Base-by-base conservation (phyloP, 371 early-diverging fungal genomes). In the Mucor piriformis region DNA sequence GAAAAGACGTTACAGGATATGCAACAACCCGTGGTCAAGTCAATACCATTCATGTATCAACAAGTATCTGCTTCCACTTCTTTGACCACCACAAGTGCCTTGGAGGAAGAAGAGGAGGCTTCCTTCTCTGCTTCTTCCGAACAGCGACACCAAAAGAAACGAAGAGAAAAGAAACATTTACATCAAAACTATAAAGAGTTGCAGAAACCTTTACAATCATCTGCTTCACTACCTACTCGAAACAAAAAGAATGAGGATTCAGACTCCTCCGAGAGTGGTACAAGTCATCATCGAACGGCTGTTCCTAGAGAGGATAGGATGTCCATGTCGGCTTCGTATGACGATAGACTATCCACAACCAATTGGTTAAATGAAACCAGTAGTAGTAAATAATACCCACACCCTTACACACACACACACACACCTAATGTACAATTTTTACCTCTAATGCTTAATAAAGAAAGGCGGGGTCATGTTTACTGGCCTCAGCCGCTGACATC, bases 1-100 rank as follows among this genome's bases (percentile, higher is more conserved):
- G 82, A 85, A 56, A 82, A 77, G 18, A 74, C 83, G 3, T 61
- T 83, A 35, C 52, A 68, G 3, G 76, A 76, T 24, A 76, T 85
- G 38, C 65, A 75, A 8, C 69, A 72, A 20, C 66, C 66, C n/a
- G 16, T 55, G 5, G 56, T 67, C 10, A 46, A 55, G 29, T 33
- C 61, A 13, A 65, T 40, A 2, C 35, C 24, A 21, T 25, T 24
- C 44, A 35, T 46, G 46, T 58, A 54, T 47, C 69, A 57, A 21
- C 51, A 37, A n/a, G 20, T 57, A 2, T 62, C 62, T 4, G 52
- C 57, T 15, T 44, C 57, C 18, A 27, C 52, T n/a, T 57, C 63
- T 20, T 47, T 53, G 3, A 52, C 57, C 2, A 44, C 63, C 23
- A 40, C 55, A 24, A n/a, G n/a, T n/a, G n/a, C n/a, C 6, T 29